phyloP scores from a whole-genome alignment of 495 filamentous ascomycete species.

The Penicillium coffeae region DNA sequence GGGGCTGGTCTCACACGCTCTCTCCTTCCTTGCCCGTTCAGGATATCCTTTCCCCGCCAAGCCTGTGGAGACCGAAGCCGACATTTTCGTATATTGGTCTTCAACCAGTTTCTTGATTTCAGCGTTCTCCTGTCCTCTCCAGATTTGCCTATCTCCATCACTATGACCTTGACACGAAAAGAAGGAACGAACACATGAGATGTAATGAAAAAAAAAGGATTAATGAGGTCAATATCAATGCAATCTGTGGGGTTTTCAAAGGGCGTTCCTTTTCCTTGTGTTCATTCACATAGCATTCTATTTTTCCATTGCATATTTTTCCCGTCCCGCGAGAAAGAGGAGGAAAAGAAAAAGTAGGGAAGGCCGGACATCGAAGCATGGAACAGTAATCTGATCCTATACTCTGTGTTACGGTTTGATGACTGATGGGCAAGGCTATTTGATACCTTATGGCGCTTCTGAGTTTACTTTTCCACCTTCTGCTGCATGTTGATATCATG shows the following conservation, averaged over 20 bases:
- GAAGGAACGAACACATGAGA: conserved; percentile 11
- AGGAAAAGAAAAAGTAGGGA: no score
- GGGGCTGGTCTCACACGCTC: no score
- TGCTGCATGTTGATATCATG: conserved; percentile 12
- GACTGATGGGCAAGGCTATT: background rate
- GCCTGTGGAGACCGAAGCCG: no score
- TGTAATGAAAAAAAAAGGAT: background rate
- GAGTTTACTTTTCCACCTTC: background rate
- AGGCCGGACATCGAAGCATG: background rate
- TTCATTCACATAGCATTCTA: conserved; percentile 1
- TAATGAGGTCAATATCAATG: conserved; percentile 14
- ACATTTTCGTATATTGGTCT: no score
- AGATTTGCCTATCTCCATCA: conserved; percentile 3
- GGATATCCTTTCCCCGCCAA: no score
- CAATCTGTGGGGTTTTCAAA: conserved; percentile 10
- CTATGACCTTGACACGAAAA: conserved; percentile 13
- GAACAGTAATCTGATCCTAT: background rate
- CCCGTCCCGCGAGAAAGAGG: background rate
- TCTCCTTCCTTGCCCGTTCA: no score
- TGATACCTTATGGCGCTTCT: background rate
- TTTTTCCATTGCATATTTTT: background rate
- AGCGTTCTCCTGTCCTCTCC: background rate
- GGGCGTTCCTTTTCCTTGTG: conserved; percentile 10
- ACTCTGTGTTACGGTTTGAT: background rate
- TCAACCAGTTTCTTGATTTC: background rate